Conservation (phyloP, 2,329 filamentous ascomycete genomes). For the Ophiocordyceps camponoti-saundersi region DNA sequence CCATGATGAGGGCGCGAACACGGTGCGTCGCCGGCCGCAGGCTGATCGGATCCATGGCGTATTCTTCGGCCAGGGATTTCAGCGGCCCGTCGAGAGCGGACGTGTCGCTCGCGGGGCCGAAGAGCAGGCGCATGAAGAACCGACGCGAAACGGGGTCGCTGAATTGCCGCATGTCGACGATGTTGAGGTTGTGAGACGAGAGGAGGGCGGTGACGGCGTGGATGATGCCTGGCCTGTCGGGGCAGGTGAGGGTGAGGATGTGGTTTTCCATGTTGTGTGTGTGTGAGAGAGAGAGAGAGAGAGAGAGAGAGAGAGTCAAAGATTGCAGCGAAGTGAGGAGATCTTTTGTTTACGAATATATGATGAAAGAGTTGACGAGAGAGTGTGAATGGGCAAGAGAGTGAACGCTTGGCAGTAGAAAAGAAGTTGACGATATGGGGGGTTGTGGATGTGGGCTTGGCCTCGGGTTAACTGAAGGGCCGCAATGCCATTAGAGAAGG, state of each 20-base stretch:
- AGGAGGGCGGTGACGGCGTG: constrained; percentile 70
- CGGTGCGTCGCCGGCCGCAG: constrained; percentile 52
- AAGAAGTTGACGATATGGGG: background rate
- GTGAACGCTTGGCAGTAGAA: background rate
- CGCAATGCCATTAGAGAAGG: background rate
- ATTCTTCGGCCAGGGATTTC: constrained; percentile 39
- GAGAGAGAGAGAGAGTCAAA: too few species aligned
- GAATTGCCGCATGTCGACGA: constrained; percentile 74
- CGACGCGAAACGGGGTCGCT: constrained; percentile 55
- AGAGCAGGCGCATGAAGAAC: constrained; percentile 85
- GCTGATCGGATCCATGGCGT: constrained; percentile 52
- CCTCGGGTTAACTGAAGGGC: background rate
- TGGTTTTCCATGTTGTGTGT: constrained; percentile 26
- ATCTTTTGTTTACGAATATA: too few species aligned
- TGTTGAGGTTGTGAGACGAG: constrained; percentile 57
- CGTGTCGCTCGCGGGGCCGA: constrained; percentile 36
- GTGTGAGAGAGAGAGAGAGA: too few species aligned
- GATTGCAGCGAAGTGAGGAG: too few species aligned
- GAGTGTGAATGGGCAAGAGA: too few species aligned
- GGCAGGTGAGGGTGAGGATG: constrained; percentile 68
- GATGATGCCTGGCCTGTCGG: constrained; percentile 71
- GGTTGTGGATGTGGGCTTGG: too few species aligned
- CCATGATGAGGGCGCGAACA: constrained; percentile 70
- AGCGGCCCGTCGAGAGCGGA: constrained; percentile 37
- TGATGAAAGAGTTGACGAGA: background rate